A percentile compares a stretch with the other conserved stretches of the same genome.
These are phyloP conservation scores for Elongisporangium prolatum DNA, from an alignment of 352 stramenopile genomes.

Conservation along the genomic window DNA sequence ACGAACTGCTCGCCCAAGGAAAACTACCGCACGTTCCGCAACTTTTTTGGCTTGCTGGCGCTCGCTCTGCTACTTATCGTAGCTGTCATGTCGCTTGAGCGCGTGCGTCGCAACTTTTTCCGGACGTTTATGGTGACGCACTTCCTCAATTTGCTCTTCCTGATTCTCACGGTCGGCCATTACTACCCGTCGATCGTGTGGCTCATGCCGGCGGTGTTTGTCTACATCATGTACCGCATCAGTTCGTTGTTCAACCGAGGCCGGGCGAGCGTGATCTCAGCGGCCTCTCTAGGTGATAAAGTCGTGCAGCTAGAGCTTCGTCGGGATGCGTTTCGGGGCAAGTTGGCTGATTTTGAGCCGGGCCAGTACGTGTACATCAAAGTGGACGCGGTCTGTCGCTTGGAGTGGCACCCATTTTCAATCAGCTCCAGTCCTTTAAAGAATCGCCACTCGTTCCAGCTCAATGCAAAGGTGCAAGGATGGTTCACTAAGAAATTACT, in stretches of 20 bases:
- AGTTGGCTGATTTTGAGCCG: slow-evolving; percentile 27
- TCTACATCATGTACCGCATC: slow-evolving; percentile 59
- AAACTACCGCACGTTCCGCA: slow-evolving; percentile 49
- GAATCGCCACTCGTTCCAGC: slow-evolving; percentile 30
- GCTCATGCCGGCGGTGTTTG: slow-evolving; percentile 42
- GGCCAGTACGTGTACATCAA: slow-evolving; percentile 77
- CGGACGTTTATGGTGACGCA: slow-evolving; percentile 52
- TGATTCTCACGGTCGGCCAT: slow-evolving; percentile 48
- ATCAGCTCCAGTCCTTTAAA: slow-evolving; percentile 61
- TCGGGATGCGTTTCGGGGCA: slow-evolving; percentile 13
- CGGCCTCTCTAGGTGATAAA: slow-evolving; percentile 30
- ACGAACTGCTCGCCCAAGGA: slow-evolving; percentile 32
- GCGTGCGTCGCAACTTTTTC: slow-evolving; percentile 46
- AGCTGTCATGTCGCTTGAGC: slow-evolving; percentile 39
- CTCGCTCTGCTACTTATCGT: slow-evolving; percentile 34
- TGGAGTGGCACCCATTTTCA: slow-evolving; percentile 71
- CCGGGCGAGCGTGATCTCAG: slow-evolving; percentile 36
- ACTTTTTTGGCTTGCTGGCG: slow-evolving; percentile 60
- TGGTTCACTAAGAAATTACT: slow-evolving; percentile 49
- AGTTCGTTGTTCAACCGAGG: slow-evolving; percentile 38
- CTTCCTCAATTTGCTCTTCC: slow-evolving; percentile 39
- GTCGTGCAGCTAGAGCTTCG: slow-evolving; percentile 57
- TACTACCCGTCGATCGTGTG: slow-evolving; percentile 66
- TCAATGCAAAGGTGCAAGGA: slow-evolving; percentile 64
- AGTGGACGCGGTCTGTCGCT: slow-evolving; percentile 38